Evolutionary conservation across 495 filamentous ascomycete species (phyloP).

Genomic region (Daldinia vernicosa): DNA sequence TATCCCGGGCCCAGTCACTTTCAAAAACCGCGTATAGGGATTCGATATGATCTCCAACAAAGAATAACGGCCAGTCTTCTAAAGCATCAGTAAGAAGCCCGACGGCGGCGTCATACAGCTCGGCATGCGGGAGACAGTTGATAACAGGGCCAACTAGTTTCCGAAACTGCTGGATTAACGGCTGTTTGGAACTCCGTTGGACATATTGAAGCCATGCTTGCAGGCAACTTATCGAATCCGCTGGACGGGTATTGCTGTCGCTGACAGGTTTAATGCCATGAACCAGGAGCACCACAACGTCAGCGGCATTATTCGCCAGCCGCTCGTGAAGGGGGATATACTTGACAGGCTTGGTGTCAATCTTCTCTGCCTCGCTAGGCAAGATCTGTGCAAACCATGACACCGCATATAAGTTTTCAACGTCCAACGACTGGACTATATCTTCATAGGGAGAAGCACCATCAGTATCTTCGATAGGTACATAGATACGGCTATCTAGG

Average conservation of each 20-base stretch:
- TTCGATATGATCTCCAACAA: constrained; percentile 63
- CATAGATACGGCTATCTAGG: constrained; percentile 61
- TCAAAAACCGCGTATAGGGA: constrained; percentile 65
- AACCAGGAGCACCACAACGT: constrained; percentile 59
- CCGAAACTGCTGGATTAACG: constrained; percentile 64
- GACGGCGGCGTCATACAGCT: constrained; percentile 65
- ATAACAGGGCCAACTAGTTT: constrained; percentile 64
- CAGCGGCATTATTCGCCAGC: constrained; percentile 59
- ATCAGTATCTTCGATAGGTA: constrained; percentile 59
- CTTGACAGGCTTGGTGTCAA: constrained; percentile 66
- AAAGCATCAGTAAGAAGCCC: constrained; percentile 73
- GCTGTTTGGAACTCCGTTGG: constrained; percentile 64
- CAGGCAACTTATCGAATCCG: constrained; percentile 67
- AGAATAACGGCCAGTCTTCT: constrained; percentile 69
- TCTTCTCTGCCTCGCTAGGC: constrained; percentile 78
- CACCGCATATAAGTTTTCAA: constrained; percentile 63
- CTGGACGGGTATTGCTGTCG: constrained; percentile 43
- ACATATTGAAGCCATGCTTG: constrained; percentile 77
- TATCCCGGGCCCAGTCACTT: constrained; percentile 61
- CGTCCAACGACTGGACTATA: constrained; percentile 63
- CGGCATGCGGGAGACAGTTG: constrained; percentile 61
- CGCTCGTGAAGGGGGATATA: constrained; percentile 59
- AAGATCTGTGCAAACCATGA: constrained; percentile 78
- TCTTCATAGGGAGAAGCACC: constrained; percentile 59
- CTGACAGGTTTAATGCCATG: constrained; percentile 51